These are phyloP conservation scores for Cupressus sempervirens DNA, from an alignment of 75 land plant species.

Conservation along the genomic window DNA sequence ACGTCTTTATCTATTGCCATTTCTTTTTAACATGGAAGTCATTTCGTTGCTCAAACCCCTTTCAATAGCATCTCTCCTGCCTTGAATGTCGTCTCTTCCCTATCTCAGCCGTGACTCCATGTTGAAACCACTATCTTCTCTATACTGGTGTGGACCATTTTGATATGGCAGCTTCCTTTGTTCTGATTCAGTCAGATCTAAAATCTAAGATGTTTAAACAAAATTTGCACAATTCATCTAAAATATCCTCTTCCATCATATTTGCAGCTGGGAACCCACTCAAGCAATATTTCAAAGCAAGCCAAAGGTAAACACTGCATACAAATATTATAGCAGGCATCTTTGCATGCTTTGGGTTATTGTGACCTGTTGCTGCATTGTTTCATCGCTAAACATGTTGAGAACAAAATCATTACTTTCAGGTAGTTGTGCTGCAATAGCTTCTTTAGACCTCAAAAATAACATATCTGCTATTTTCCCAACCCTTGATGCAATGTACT, in stretches of 20 bases:
- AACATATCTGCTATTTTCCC: not conserved
- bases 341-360: not conserved
- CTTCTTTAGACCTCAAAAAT: not conserved
- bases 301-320: not conserved
- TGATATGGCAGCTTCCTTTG: too few relatives aligned
- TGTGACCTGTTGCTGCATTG: not conserved
- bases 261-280: not conserved
- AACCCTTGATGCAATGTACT: not conserved
- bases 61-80: too few relatives aligned
- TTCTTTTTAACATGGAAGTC: too few relatives aligned
- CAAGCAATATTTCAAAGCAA: not conserved
- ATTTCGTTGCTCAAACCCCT: too few relatives aligned
- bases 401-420: not conserved
- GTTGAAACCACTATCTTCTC: too few relatives aligned
- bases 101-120: too few relatives aligned
- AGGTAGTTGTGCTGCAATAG: not conserved
- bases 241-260: not conserved
- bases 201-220: not conserved
- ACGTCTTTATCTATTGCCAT: too few relatives aligned
- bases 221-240: not conserved
- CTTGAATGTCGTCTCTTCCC: too few relatives aligned
- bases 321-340: not conserved
- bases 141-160: too few relatives aligned
- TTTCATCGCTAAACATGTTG: not conserved
- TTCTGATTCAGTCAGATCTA: not conserved